Evolutionary conservation across 2,329 filamentous ascomycete genomes (phyloP), one percentile per base, ranked within the genome.

Genomic region (Nemania sp.): DNA sequence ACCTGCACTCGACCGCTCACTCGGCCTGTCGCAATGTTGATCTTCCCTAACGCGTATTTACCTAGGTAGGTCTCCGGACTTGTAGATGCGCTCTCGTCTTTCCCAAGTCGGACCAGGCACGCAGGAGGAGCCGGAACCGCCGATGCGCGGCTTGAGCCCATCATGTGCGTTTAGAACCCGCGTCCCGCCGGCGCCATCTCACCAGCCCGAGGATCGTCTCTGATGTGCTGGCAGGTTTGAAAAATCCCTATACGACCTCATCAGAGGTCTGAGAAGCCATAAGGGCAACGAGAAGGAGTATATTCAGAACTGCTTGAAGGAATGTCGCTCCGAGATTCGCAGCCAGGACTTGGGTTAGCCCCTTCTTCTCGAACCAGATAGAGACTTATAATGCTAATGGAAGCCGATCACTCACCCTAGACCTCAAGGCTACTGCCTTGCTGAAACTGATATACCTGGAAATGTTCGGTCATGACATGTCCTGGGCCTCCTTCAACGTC

Each of bases 391-490:
- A 39, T 56, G 45, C 47, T 57, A 50, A 57, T 48, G 37, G 37
- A 57, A 54, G 37, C 54, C 69, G 46, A 67, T 57, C 43, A 60
- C 68, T 6, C 54, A 63, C 39, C 25, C 12, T 45, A 91, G 93
- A 98, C 79, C 85, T 97, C 77, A 99, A 99, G 82, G 93, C 95
- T 18, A 98, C 92, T 35, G 95, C 95, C 47, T 83, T 99, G 55
- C 81, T 99, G 72, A 99, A 99, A 81, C 85, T 99, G 69, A 89
- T 97, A 54, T 99, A 99, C 75, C 86, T 99, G 67, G 95, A 99
- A 76, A 99, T 99, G 95, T 93, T 98, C 69, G 95, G 95, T 13
- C 91, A 98, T 75, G 95, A 98, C 77, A 99, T 99, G 95, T 97
- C 94, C 2, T 99, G 95, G 95, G 95, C 95, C 3, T 93, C 93